These are phyloP conservation scores for Rostrohypoxylon terebratum DNA, from an alignment of 495 filamentous ascomycete species.

Conservation along the genomic window DNA sequence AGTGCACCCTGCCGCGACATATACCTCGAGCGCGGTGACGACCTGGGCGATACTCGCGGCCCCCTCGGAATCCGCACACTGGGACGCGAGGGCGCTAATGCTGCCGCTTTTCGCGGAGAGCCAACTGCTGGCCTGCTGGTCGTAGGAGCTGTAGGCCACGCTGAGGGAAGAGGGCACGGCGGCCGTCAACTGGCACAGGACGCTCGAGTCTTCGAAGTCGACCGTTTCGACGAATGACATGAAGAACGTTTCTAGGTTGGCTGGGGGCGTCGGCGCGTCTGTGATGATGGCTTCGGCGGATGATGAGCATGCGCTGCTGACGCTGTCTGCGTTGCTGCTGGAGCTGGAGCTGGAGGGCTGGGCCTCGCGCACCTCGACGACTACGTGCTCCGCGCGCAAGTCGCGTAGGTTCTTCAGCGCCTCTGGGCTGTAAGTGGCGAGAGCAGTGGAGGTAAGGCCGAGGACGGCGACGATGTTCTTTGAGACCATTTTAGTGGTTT, in stretches of 20 bases:
- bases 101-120: slow-evolving; percentile 32
- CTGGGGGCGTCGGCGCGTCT: slow-evolving; percentile 7
- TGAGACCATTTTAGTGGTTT: slow-evolving; percentile 31
- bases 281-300: slow-evolving; percentile 14
- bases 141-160: slow-evolving; percentile 31
- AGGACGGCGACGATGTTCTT: slow-evolving; percentile 22
- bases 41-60: slow-evolving; percentile 3
- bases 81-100: slow-evolving; percentile 6
- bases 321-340: background rate
- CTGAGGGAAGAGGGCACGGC: slow-evolving; percentile 27
- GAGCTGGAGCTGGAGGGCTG: background rate
- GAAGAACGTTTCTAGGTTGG: slow-evolving; percentile 19
- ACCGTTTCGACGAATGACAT: background rate
- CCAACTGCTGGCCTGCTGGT: slow-evolving; percentile 37
- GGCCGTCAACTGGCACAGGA: slow-evolving; percentile 23
- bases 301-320: background rate
- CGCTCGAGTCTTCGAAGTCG: slow-evolving; percentile 15
- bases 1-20: background rate
- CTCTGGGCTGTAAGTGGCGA: slow-evolving; percentile 18
- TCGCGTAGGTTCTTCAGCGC: slow-evolving; percentile 16
- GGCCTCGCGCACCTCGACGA: slow-evolving; percentile 38
- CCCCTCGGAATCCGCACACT: slow-evolving; percentile 14
- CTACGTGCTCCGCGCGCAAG: slow-evolving; percentile 23
- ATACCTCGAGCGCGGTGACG: background rate
- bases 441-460: slow-evolving; percentile 35